phyloP scores from a whole-genome alignment of 805 yeast species.

The Barnettozyma wickerhamii region DNA sequence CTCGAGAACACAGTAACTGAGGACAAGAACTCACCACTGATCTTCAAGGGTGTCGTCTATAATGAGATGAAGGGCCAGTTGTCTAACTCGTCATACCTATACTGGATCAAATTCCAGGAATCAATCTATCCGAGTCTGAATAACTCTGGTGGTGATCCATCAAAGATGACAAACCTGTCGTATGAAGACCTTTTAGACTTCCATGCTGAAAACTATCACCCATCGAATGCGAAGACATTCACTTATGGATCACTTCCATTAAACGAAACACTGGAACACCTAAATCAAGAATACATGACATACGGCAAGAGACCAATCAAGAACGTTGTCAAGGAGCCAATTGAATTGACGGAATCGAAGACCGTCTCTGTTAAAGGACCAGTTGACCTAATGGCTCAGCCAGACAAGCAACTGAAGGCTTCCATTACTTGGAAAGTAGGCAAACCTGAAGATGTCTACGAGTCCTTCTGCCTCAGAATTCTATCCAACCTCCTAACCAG shows the following conservation, averaged over 20 bases:
- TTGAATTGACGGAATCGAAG: conserved; percentile 30
- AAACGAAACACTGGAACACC: conserved; percentile 49
- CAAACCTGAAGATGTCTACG: conserved; percentile 60
- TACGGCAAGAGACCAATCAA: conserved; percentile 51
- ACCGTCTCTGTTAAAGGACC: conserved; percentile 60
- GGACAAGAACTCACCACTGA: conserved; percentile 57
- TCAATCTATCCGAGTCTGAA: conserved; percentile 78
- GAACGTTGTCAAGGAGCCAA: conserved; percentile 22
- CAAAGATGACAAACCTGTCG: conserved; percentile 63
- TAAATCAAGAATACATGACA: conserved; percentile 44
- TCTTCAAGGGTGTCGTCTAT: conserved; percentile 92
- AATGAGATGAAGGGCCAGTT: conserved; percentile 99
- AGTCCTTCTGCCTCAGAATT: conserved; percentile 67
- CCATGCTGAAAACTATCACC: conserved; percentile 77
- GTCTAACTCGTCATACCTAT: conserved; percentile 81
- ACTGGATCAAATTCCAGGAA: conserved; percentile 80
- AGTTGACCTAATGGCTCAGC: conserved; percentile 68
- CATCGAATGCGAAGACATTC: conserved; percentile 81
- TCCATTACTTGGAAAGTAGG: conserved; percentile 91
- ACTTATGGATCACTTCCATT: conserved; percentile 83
- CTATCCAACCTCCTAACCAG: conserved; percentile 70
- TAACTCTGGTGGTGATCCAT: conserved; percentile 94
- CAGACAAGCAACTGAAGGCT: conserved; percentile 66
- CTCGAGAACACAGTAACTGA: conserved; percentile 64
- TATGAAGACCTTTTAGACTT: conserved; percentile 76